Percentiles rank a stretch among this genome's conserved stretches.
These are phyloP conservation scores for Zymoseptoria passerinii DNA, from an alignment of 2,329 filamentous ascomycete species.

Conservation along the genomic window DNA sequence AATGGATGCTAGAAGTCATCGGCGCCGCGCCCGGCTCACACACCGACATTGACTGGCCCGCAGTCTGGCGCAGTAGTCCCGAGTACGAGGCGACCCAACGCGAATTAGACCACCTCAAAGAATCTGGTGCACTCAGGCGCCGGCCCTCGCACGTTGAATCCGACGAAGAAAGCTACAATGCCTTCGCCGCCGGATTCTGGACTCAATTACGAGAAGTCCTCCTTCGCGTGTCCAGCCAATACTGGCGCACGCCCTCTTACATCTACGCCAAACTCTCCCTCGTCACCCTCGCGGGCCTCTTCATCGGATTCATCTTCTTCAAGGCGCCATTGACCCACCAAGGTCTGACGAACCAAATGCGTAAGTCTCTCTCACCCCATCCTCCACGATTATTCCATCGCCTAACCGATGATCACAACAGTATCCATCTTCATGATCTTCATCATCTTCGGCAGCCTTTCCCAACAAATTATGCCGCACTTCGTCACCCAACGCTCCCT, in stretches of 20 bases:
- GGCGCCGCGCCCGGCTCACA: conserved; percentile 43
- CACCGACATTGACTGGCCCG: conserved; percentile 45
- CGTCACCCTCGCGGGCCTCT: conserved; percentile 58
- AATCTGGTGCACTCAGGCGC: background rate
- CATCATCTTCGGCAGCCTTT: conserved; percentile 71
- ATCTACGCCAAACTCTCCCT: conserved; percentile 75
- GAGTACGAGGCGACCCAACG: conserved; percentile 39
- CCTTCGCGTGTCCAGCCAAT: conserved; percentile 75
- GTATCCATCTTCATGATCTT: conserved; percentile 77
- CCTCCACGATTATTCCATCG: background rate
- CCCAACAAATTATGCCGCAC: conserved; percentile 76
- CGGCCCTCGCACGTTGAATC: conserved; percentile 32
- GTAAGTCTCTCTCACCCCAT: background rate
- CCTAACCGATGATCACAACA: background rate
- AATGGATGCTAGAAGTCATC: conserved; percentile 63
- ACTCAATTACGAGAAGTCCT: conserved; percentile 60
- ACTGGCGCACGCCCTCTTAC: conserved; percentile 83
- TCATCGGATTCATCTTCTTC: conserved; percentile 72
- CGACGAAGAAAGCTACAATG: conserved; percentile 54
- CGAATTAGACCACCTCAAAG: conserved; percentile 40
- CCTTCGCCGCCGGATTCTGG: conserved; percentile 71
- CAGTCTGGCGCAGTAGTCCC: conserved; percentile 41
- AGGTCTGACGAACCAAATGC: conserved; percentile 74
- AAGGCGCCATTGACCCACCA: conserved; percentile 55
- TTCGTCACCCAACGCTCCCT: conserved; percentile 74